Conservation (phyloP, 768 basidiomycete species). For the Agaricus bisporus region DNA sequence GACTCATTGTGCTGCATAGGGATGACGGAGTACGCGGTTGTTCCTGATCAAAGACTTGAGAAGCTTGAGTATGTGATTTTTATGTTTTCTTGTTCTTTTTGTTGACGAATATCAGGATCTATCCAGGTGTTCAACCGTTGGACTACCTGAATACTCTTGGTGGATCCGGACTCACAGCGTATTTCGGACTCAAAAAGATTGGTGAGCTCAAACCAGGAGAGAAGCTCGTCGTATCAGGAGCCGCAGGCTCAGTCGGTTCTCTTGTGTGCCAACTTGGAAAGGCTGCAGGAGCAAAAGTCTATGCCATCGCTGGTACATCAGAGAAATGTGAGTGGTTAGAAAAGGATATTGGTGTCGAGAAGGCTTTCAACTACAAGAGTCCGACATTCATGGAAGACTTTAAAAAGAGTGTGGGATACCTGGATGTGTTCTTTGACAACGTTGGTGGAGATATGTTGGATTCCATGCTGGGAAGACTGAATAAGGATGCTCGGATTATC, state of each 20-base stretch:
- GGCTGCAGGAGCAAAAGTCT: conserved; percentile 70
- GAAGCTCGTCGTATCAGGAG: conserved; percentile 80
- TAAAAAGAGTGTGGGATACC: conserved; percentile 63
- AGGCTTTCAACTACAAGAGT: conserved; percentile 85
- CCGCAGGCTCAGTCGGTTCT: conserved; percentile 87
- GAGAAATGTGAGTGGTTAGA: conserved; percentile 88
- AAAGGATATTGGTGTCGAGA: conserved; percentile 76
- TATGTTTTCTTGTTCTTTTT: background rate
- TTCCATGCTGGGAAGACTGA: conserved; percentile 66
- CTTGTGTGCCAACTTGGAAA: conserved; percentile 83
- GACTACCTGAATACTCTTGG: conserved; percentile 86
- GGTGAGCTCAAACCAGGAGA: conserved; percentile 81
- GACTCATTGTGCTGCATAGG: conserved; percentile 31
- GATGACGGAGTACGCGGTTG: conserved; percentile 71
- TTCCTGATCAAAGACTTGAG: conserved; percentile 44
- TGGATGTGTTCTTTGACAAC: conserved; percentile 87
- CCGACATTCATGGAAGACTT: conserved; percentile 65
- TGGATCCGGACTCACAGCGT: conserved; percentile 74
- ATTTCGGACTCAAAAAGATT: conserved; percentile 81
- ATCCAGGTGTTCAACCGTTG: conserved; percentile 54
- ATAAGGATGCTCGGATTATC: conserved; percentile 70
- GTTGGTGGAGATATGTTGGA: conserved; percentile 81
- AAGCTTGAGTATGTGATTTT: conserved; percentile 47
- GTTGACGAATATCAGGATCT: conserved; percentile 31
- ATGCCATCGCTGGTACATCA: conserved; percentile 78